Conservation (phyloP, 1,284 basidiomycete genomes). For the Puccinia brachypodii region DNA sequence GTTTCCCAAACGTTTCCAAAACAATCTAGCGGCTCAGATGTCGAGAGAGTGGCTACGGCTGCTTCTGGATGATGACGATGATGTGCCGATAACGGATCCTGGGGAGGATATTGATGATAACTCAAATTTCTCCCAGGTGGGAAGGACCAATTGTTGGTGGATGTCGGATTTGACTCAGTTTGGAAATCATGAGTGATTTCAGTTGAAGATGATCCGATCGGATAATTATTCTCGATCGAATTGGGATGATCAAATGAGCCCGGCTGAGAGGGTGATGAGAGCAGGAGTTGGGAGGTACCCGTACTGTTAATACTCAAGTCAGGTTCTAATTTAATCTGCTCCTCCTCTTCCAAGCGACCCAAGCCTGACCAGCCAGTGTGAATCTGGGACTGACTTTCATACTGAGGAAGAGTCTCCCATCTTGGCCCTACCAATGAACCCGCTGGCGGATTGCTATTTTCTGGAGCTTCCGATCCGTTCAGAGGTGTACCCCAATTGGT, state of each 20-base stretch:
- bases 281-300: background rate
- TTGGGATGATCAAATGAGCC: conserved; percentile 8
- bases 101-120: background rate
- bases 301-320: background rate
- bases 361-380: conserved; percentile 6
- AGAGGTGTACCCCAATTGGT: conserved; percentile 8
- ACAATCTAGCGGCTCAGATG: background rate
- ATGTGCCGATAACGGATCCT: background rate
- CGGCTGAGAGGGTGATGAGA: conserved; percentile 30
- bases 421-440: background rate
- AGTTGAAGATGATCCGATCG: background rate
- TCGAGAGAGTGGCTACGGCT: background rate
- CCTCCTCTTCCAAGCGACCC: conserved; percentile 29
- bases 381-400: background rate
- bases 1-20: conserved; percentile 14
- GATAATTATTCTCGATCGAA: background rate
- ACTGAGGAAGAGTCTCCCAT: conserved; percentile 3
- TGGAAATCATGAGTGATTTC: background rate
- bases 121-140: background rate
- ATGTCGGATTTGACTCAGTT: background rate
- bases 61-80: too few species aligned
- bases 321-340: conserved; percentile 20
- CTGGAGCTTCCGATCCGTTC: background rate
- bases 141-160: conserved; percentile 10
- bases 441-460: background rate